Conservation (phyloP, 371 early-diverging fungal species). For the Haplosporangium sp. region DNA sequence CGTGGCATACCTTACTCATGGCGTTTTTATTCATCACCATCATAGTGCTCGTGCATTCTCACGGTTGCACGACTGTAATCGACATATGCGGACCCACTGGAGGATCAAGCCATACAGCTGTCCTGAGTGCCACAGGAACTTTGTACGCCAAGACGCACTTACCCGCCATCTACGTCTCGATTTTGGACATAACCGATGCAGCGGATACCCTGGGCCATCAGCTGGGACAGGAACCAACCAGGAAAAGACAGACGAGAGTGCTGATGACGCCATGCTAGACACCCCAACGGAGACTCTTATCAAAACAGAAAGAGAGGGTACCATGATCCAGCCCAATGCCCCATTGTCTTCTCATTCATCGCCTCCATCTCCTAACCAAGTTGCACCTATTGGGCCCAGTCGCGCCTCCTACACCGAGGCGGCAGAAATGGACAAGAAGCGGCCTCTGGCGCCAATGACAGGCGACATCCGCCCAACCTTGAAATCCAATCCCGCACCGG, state of each 20-base stretch:
- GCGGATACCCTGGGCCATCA: constrained; percentile 42
- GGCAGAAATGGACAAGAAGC: constrained; percentile 7
- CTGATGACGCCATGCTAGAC: constrained; percentile 25
- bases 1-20: too few relatives aligned
- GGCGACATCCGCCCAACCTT: not conserved
- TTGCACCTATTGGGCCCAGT: constrained; percentile 2
- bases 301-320: not conserved
- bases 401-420: not conserved
- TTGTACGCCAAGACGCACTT: constrained; percentile 84
- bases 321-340: constrained; percentile 8
- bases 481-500: not conserved
- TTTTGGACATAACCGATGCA: constrained; percentile 52
- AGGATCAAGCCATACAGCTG: constrained; percentile 73
- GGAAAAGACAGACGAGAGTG: constrained; percentile 28
- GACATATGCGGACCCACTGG: constrained; percentile 76
- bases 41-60: constrained; percentile 63
- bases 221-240: constrained; percentile 24
- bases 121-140: constrained; percentile 72
- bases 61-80: constrained; percentile 82
- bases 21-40: not conserved
- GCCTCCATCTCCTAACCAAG: constrained; percentile 11
- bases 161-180: constrained; percentile 64
- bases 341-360: constrained; percentile 10
- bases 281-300: constrained; percentile 10
- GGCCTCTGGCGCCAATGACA: not conserved